Evolutionary conservation across 2,329 filamentous ascomycete genomes (phyloP).

Genomic region (Xylaria sp.): DNA sequence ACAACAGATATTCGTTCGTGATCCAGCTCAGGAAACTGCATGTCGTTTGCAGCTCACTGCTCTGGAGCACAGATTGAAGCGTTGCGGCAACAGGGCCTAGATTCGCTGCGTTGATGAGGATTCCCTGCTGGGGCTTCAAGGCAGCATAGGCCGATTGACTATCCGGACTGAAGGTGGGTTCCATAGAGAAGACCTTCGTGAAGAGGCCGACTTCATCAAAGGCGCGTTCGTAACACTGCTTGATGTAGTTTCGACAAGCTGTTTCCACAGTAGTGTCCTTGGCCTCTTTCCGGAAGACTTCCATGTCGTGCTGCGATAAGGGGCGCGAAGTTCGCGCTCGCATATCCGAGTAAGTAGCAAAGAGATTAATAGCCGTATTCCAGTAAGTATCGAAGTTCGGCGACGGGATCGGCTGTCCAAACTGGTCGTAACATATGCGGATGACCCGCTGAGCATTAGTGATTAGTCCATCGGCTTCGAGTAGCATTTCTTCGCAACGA

Average conservation of each 20-base stretch:
- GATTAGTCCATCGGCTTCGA: slow-evolving; percentile 51
- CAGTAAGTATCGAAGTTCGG: slow-evolving; percentile 48
- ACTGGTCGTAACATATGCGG: slow-evolving; percentile 47
- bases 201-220: slow-evolving; percentile 52
- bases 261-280: slow-evolving; percentile 48
- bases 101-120: slow-evolving; percentile 50
- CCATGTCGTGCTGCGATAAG: slow-evolving; percentile 49
- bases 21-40: slow-evolving; percentile 55
- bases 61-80: slow-evolving; percentile 45
- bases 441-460: slow-evolving; percentile 52
- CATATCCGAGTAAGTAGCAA: slow-evolving; percentile 48
- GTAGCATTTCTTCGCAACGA: slow-evolving; percentile 53
- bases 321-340: slow-evolving; percentile 50
- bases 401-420: slow-evolving; percentile 41
- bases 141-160: slow-evolving; percentile 46
- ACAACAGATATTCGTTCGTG: slow-evolving; percentile 51
- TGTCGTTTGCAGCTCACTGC: slow-evolving; percentile 43
- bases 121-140: slow-evolving; percentile 45
- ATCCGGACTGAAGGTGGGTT: slow-evolving; percentile 48
- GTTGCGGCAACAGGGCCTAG: slow-evolving; percentile 47
- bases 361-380: slow-evolving; percentile 50
- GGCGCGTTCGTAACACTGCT: slow-evolving; percentile 55
- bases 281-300: slow-evolving; percentile 48
- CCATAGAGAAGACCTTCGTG: slow-evolving; percentile 50
- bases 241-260: slow-evolving; percentile 52